These are phyloP conservation scores for Mycosphaerella sp. DNA, from an alignment of 2,329 filamentous ascomycete species.

Conservation along the genomic window DNA sequence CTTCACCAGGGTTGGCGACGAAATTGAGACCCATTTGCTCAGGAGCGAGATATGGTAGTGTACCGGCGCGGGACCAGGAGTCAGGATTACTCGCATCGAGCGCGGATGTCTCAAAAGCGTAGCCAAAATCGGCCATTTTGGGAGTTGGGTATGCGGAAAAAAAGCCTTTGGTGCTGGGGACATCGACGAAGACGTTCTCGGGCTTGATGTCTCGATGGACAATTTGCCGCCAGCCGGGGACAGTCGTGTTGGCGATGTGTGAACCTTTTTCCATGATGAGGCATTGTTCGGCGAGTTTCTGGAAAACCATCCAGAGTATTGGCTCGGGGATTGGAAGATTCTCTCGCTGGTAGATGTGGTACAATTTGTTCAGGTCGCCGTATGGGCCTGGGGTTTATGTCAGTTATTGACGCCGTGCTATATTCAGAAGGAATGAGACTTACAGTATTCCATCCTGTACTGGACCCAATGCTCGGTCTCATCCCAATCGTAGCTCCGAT, in stretches of 20 bases:
- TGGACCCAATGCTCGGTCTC: not conserved
- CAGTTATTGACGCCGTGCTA: not conserved
- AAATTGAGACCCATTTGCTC: not conserved
- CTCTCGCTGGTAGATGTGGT: not conserved
- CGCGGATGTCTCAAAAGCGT: constrained; percentile 2
- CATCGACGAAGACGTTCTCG: constrained; percentile 79
- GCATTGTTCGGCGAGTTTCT: constrained; percentile 14
- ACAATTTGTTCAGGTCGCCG: not conserved
- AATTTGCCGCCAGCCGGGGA: constrained; percentile 5
- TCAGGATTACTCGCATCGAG: not conserved
- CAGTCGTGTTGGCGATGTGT: not conserved
- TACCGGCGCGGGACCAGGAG: not conserved
- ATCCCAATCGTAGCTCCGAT: not conserved
- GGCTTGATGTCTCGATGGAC: constrained; percentile 88
- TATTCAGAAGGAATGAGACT: not conserved
- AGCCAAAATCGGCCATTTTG: constrained; percentile 9
- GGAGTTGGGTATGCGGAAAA: constrained; percentile 10
- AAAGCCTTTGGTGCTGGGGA: not conserved
- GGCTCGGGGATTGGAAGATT: constrained; percentile 13
- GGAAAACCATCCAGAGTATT: constrained; percentile 16
- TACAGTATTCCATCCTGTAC: not conserved
- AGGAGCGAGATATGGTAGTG: not conserved
- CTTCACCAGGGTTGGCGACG: too few species aligned
- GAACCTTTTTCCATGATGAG: constrained; percentile 16
- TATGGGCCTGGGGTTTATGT: not conserved